Evolutionary conservation across 352 stramenopile genomes (phyloP).

Genomic region (Pythium vanterpoolii): DNA sequence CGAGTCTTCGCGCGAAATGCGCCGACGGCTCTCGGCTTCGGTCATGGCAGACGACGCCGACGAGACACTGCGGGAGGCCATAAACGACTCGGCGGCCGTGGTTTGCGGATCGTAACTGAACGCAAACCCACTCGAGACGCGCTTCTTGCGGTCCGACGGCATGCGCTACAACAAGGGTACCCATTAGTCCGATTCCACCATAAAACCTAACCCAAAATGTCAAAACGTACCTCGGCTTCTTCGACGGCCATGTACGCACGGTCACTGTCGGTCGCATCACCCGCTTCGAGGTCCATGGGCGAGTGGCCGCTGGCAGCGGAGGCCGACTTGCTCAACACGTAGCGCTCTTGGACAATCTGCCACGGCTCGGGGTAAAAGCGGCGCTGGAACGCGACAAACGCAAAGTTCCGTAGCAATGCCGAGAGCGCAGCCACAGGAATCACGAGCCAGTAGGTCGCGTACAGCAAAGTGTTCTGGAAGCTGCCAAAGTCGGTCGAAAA

Average conservation of each 20-base stretch:
- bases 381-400: slow-evolving; percentile 69
- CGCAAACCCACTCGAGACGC: slow-evolving; percentile 73
- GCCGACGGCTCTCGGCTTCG: slow-evolving; percentile 56
- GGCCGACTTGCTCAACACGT: slow-evolving; percentile 41
- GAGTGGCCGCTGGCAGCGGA: slow-evolving; percentile 21
- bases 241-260: slow-evolving; percentile 14
- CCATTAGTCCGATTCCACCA: too few species aligned
- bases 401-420: slow-evolving; percentile 60
- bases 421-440: slow-evolving; percentile 54
- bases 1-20: slow-evolving; percentile 71
- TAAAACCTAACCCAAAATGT: too few species aligned
- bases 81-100: slow-evolving; percentile 75
- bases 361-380: slow-evolving; percentile 71
- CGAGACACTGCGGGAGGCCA: slow-evolving; percentile 59
- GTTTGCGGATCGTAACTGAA: slow-evolving; percentile 84
- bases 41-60: slow-evolving; percentile 56
- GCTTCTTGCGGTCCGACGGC: slow-evolving; percentile 36
- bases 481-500: slow-evolving; percentile 69
- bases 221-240: slow-evolving; percentile 17
- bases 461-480: slow-evolving; percentile 65
- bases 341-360: slow-evolving; percentile 83
- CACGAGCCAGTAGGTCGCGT: slow-evolving; percentile 71
- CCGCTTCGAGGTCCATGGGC: slow-evolving; percentile 51
- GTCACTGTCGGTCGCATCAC: slow-evolving; percentile 29
- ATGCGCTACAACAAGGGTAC: too few species aligned